phyloP scores from a whole-genome alignment of 2,329 filamentous ascomycete species.

The Colletotrichum australisinense region DNA sequence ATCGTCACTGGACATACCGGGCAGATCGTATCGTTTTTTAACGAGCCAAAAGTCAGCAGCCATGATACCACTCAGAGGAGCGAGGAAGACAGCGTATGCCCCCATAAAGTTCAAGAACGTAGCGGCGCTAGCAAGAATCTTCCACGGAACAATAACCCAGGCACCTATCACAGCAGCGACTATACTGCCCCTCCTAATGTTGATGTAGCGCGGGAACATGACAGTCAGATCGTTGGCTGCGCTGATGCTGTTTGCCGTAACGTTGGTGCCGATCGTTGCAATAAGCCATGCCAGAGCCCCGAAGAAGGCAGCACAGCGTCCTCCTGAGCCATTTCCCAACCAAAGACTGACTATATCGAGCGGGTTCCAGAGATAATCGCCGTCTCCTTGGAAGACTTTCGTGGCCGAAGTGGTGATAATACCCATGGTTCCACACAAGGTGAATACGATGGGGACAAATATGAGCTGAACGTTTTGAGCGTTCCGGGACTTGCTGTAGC shows the following conservation, averaged over 20 bases:
- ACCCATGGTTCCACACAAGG: conserved; percentile 56
- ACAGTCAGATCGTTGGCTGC: conserved; percentile 67
- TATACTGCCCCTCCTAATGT: conserved; percentile 67
- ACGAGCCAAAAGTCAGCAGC: conserved; percentile 70
- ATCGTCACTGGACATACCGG: conserved; percentile 32
- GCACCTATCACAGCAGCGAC: conserved; percentile 63
- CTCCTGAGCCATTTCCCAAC: conserved; percentile 55
- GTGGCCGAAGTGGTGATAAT: conserved; percentile 67
- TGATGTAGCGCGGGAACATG: conserved; percentile 63
- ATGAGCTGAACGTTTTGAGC: conserved; percentile 43
- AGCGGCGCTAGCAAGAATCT: conserved; percentile 68
- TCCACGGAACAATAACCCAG: conserved; percentile 74
- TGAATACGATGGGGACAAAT: conserved; percentile 60
- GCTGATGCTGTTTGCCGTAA: conserved; percentile 66
- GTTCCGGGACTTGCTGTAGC: conserved; percentile 43
- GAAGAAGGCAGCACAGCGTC: conserved; percentile 56
- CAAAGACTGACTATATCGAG: conserved; percentile 58
- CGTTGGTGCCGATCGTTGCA: conserved; percentile 66
- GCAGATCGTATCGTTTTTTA: conserved; percentile 59
- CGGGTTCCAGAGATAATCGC: conserved; percentile 59
- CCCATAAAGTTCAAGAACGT: conserved; percentile 75
- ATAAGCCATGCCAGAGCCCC: conserved; percentile 64
- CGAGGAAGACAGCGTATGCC: conserved; percentile 69
- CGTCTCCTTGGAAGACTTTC: conserved; percentile 51
- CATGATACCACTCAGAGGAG: conserved; percentile 72